A percentile compares a stretch with the other conserved stretches of the same genome.
phyloP scores from a whole-genome alignment of 768 basidiomycete genomes.

The Lanmaoa pseudosensibilis region DNA sequence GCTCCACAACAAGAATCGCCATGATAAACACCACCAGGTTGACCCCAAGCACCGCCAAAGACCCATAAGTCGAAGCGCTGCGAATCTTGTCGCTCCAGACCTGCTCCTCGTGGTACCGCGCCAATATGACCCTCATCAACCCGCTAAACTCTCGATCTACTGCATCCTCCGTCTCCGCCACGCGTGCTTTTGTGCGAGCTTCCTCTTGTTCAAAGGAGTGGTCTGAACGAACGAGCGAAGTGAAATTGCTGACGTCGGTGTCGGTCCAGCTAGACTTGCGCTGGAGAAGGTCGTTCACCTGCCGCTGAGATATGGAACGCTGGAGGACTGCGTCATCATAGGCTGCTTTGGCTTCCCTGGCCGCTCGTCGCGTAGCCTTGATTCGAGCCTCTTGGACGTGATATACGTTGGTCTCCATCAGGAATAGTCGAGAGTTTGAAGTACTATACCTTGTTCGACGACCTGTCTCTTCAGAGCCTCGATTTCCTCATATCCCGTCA shows the following conservation, averaged over 20 bases:
- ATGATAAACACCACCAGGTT: conserved; percentile 89
- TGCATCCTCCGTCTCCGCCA: conserved; percentile 68
- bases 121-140: conserved; percentile 85
- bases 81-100: conserved; percentile 99
- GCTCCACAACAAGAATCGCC: conserved; percentile 91
- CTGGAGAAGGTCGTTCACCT: conserved; percentile 92
- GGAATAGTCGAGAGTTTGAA: background rate
- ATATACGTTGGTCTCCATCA: conserved; percentile 10
- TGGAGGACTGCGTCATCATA: conserved; percentile 78
- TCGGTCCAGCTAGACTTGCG: conserved; percentile 96
- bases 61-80: conserved; percentile 91
- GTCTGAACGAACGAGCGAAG: conserved; percentile 85
- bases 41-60: conserved; percentile 77
- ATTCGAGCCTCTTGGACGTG: conserved; percentile 67
- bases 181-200: conserved; percentile 60
- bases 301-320: conserved; percentile 86
- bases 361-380: conserved; percentile 59
- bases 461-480: conserved; percentile 78
- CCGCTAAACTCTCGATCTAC: conserved; percentile 87
- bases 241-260: conserved; percentile 82
- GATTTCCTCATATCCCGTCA: conserved; percentile 91
- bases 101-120: conserved; percentile 97
- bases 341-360: conserved; percentile 68
- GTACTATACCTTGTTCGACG: conserved; percentile 70
- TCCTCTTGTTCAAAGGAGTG: conserved; percentile 86